These are phyloP conservation scores for Pichia sporocuriosa DNA, from an alignment of 805 yeast species.

Conservation along the genomic window DNA sequence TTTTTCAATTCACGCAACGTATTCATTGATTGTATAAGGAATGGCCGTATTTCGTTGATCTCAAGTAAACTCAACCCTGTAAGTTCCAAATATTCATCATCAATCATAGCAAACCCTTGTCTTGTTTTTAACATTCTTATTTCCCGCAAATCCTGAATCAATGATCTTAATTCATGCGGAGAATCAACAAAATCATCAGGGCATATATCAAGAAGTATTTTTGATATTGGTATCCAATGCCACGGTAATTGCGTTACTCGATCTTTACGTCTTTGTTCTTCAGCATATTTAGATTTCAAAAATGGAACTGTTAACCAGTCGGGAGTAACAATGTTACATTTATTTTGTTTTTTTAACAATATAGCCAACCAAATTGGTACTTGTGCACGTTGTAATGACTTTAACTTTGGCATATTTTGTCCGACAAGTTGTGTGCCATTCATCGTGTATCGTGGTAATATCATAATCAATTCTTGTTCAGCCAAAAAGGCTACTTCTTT, in stretches of 20 bases:
- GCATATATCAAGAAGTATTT: conserved; percentile 58
- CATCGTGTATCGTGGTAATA: conserved; percentile 74
- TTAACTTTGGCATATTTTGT: conserved; percentile 47
- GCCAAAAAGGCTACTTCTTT: conserved; percentile 78
- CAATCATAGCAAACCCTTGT: conserved; percentile 69
- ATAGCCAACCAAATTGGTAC: conserved; percentile 89
- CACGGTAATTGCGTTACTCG: conserved; percentile 71
- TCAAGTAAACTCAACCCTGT: conserved; percentile 80
- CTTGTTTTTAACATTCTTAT: conserved; percentile 73
- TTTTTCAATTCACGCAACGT: conserved; percentile 55
- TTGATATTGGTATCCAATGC: conserved; percentile 83
- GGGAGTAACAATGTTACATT: conserved; percentile 83
- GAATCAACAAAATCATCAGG: conserved; percentile 74
- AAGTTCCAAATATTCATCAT: conserved; percentile 75
- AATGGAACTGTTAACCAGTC: conserved; percentile 62
- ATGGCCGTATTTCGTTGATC: conserved; percentile 82
- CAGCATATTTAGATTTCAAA: conserved; percentile 53
- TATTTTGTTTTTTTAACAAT: conserved; percentile 72
- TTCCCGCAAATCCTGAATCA: conserved; percentile 80
- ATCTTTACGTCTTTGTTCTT: conserved; percentile 46
- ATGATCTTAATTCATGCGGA: conserved; percentile 59
- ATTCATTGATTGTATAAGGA: conserved; percentile 74
- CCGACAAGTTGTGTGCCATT: conserved; percentile 61
- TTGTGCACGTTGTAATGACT: conserved; percentile 59
- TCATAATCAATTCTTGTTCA: conserved; percentile 66